Base-by-base conservation (phyloP, 495 filamentous ascomycete species). In the Diplogelasinospora grovesii region DNA sequence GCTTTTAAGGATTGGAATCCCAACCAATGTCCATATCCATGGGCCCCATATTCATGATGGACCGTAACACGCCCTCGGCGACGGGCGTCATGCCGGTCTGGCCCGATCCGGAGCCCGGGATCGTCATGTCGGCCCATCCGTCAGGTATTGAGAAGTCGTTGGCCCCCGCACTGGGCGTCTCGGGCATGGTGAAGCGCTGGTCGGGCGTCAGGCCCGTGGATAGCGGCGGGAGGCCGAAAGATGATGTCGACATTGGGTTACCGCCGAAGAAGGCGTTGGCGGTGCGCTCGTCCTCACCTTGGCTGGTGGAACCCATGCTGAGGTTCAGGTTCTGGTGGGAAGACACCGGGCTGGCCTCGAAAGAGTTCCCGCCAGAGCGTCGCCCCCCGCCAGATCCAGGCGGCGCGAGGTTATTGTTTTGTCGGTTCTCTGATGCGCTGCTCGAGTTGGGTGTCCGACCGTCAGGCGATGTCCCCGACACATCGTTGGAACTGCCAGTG, bases 391-490 rank as follows among this genome's bases (percentile, higher is more conserved):
- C n/a, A n/a, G n/a, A n/a, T n/a, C n/a, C n/a, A n/a, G n/a, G n/a
- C n/a, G 53, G 34, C 26, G 56, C 44, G 22, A 55, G 40, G 28
- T 54, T n/a, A n/a, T n/a, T n/a, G n/a, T n/a, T 49, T 21, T 57
- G 48, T 13, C 56, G 50, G 37, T 57, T 50, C 5, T 74, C 69
- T 1, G 69, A 71, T 10, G 62, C 59, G 5, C 52, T 65, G 50
- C 67, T 68, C n/a, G 74, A 73, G 41, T 69, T 76, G 5, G 72
- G 74, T 14, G 72, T 76, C 4, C 59, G 68, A 26, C 44, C 61
- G n/a, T 52, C 57, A 3, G 64, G 59, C 0, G 65, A 68, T 21
- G 41, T 54, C 24, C 39, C 53, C 1, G 63, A 63, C 15, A 63
- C 33, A n/a, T 67, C 63, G 52, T 71, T 65, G 41, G 41, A 43